Conservation (phyloP, 768 basidiomycete genomes). For the Lyophyllum semitale region DNA sequence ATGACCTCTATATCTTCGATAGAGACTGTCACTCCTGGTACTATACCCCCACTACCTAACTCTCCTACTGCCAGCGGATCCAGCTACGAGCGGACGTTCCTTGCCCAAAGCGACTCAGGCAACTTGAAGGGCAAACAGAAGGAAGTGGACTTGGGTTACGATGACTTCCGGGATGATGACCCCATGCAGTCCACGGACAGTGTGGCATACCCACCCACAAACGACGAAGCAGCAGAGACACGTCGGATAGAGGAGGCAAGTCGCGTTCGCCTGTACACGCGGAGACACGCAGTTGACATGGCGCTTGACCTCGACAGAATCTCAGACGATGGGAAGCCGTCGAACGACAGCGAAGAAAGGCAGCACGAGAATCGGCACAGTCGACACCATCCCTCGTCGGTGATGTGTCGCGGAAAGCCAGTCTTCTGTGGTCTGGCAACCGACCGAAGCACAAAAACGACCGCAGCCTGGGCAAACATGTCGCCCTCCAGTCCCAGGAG, state of each 20-base stretch:
- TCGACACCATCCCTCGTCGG: conserved; percentile 49
- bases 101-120: conserved; percentile 25
- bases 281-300: conserved; percentile 7
- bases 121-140: conserved; percentile 25
- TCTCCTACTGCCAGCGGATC: conserved; percentile 45
- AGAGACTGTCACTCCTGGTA: conserved; percentile 14
- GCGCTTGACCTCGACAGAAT: conserved; percentile 47
- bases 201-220: conserved; percentile 63
- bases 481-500: conserved; percentile 52
- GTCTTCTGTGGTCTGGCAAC: conserved; percentile 53
- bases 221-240: conserved; percentile 68
- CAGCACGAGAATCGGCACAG: conserved; percentile 56
- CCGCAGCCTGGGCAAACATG: conserved; percentile 39
- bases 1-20: conserved; percentile 25
- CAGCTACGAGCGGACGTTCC: conserved; percentile 29
- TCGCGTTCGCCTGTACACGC: conserved; percentile 3
- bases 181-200: conserved; percentile 18
- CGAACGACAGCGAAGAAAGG: conserved; percentile 75
- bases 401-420: conserved; percentile 61
- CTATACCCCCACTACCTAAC: conserved; percentile 35
- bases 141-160: conserved; percentile 25
- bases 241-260: conserved; percentile 71
- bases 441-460: conserved; percentile 33
- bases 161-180: conserved; percentile 17
- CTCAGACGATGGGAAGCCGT: conserved; percentile 77